phyloP scores from a whole-genome alignment of 1,139 yeast species.

The Taphrina communis region DNA sequence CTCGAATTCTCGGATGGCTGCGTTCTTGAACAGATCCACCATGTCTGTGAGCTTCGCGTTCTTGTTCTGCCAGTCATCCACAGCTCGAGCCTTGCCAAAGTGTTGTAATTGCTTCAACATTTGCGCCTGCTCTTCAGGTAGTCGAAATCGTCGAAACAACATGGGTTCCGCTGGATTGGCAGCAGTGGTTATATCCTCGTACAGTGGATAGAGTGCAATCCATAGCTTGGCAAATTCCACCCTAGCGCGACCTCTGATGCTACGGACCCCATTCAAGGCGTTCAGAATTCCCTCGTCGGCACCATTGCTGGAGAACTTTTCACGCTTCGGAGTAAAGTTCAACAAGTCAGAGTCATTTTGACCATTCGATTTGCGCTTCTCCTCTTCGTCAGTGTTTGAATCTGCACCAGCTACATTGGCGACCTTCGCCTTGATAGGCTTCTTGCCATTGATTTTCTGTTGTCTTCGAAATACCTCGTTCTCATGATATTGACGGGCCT shows the following conservation, averaged over 20 bases:
- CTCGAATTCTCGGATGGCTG: constrained; percentile 73
- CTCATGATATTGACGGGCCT: constrained; percentile 44
- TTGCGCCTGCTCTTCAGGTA: constrained; percentile 48
- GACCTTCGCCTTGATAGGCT: constrained; percentile 44
- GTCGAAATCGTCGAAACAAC: constrained; percentile 58
- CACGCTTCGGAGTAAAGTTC: constrained; percentile 6
- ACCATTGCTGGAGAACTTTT: neutral
- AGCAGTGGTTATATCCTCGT: constrained; percentile 58
- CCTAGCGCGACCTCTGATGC: constrained; percentile 57
- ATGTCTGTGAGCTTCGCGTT: constrained; percentile 61
- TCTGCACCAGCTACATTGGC: constrained; percentile 3
- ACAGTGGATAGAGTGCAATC: constrained; percentile 56
- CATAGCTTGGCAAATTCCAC: constrained; percentile 57
- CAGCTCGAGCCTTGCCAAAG: constrained; percentile 55
- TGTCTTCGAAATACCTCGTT: constrained; percentile 44
- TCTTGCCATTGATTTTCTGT: constrained; percentile 42
- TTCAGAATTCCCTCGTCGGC: constrained; percentile 43
- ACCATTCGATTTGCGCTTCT: constrained; percentile 11
- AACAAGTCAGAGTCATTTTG: constrained; percentile 1
- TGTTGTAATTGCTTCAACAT: constrained; percentile 46
- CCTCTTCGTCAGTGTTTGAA: constrained; percentile 46
- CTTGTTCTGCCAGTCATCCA: constrained; percentile 52
- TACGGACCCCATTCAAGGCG: constrained; percentile 51
- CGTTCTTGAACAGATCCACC: constrained; percentile 75
- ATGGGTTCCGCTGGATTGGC: constrained; percentile 57